A percentile compares a stretch with the other conserved stretches of the same genome.
These are phyloP conservation scores for Fereydounia khargensis DNA, from an alignment of 1,284 basidiomycete species.

Conservation along the genomic window DNA sequence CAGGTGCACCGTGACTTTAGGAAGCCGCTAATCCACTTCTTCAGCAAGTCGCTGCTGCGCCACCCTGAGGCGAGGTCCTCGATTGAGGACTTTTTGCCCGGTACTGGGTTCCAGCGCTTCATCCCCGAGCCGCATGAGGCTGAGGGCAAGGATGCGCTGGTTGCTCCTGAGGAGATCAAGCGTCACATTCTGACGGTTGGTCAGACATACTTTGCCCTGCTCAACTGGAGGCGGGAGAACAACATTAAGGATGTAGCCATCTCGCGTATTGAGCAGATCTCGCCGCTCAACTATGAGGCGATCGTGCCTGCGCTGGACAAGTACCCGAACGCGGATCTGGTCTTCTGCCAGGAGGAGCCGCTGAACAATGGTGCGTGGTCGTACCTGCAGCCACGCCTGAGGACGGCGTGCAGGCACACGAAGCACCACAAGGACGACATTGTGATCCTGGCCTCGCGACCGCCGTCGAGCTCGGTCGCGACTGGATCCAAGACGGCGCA, in stretches of 20 bases:
- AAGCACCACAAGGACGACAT: conserved; percentile 78
- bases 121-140: conserved; percentile 76
- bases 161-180: conserved; percentile 78
- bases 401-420: conserved; percentile 49
- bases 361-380: conserved; percentile 73
- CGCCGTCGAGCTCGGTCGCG: conserved; percentile 64
- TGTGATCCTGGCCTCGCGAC: conserved; percentile 49
- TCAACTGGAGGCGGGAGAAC: conserved; percentile 61
- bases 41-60: conserved; percentile 91
- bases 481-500: conserved; percentile 77
- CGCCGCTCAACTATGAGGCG: conserved; percentile 88
- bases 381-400: conserved; percentile 76
- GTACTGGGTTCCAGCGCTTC: conserved; percentile 89
- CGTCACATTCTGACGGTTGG: conserved; percentile 77
- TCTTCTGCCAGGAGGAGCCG: conserved; percentile 90
- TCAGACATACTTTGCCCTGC: conserved; percentile 87
- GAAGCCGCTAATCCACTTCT: conserved; percentile 72
- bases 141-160: conserved; percentile 64
- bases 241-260: conserved; percentile 83
- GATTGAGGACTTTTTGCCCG: conserved; percentile 81
- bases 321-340: conserved; percentile 88
- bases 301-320: conserved; percentile 64
- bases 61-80: conserved; percentile 86
- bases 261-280: conserved; percentile 88
- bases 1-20: conserved; percentile 57